Percentiles rank a stretch among this genome's conserved stretches.
Evolutionary conservation across 225 moss, liverwort and hornwort genomes (phyloP).

Genomic region (Physcomitrellopsis africana): DNA sequence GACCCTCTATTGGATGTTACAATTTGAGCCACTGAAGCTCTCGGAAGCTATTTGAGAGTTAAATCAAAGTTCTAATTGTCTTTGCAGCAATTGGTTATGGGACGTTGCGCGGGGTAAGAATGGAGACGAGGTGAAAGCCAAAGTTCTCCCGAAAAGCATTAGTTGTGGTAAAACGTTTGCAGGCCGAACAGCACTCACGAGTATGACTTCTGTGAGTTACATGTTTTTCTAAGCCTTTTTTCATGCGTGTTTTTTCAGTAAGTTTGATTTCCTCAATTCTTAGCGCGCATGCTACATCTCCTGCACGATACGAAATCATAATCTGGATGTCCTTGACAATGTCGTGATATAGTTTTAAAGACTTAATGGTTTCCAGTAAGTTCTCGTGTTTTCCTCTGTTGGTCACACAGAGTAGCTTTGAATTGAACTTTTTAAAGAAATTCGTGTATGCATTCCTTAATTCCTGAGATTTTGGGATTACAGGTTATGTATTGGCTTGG

Average conservation of each 20-base stretch:
- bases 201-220: slow-evolving; percentile 63
- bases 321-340: neutral
- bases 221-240: neutral
- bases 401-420: neutral
- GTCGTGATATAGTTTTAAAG: neutral
- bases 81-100: slow-evolving; percentile 84
- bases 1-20: neutral
- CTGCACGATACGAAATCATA: too few relatives aligned
- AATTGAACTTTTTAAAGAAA: neutral
- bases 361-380: neutral
- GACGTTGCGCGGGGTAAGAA: slow-evolving; percentile 73
- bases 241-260: neutral
- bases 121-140: slow-evolving; percentile 76
- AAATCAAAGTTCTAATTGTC: slow-evolving; percentile 11
- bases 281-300: too few relatives aligned
- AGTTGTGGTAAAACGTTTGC: slow-evolving; percentile 83
- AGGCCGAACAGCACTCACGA: slow-evolving; percentile 68
- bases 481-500: slow-evolving; percentile 82
- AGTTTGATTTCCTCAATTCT: too few relatives aligned
- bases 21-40: slow-evolving; percentile 12
- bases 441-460: slow-evolving; percentile 9
- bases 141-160: slow-evolving; percentile 74
- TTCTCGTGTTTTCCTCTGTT: neutral
- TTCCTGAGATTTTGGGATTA: slow-evolving; percentile 16
- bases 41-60: neutral